phyloP scores from a whole-genome alignment of 345 rosid species.

The Conringia planisiliqua region DNA sequence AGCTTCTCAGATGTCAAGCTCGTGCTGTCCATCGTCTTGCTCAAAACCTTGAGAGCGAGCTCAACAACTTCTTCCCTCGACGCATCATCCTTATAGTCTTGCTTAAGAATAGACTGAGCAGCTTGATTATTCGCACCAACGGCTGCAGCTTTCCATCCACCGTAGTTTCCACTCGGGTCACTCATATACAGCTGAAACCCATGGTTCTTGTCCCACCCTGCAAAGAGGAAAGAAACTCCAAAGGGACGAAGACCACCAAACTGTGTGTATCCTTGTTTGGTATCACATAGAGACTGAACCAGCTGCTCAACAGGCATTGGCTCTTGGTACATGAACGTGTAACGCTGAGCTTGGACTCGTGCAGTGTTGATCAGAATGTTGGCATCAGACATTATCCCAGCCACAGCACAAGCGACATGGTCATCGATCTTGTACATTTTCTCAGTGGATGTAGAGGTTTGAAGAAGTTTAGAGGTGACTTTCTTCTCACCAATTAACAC shows the following conservation, averaged over 20 bases:
- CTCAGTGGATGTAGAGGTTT: slow-evolving; percentile 78
- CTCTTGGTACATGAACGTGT: slow-evolving; percentile 80
- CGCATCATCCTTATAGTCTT: slow-evolving; percentile 31
- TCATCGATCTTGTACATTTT: slow-evolving; percentile 98
- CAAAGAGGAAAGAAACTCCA: slow-evolving; percentile 82
- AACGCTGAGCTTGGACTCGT: slow-evolving; percentile 86
- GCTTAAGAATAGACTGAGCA: slow-evolving; percentile 68
- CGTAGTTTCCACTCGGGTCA: slow-evolving; percentile 89
- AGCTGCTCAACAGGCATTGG: slow-evolving; percentile 92
- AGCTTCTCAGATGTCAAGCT: slow-evolving; percentile 88
- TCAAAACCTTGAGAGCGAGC: slow-evolving; percentile 79
- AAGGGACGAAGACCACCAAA: slow-evolving; percentile 91
- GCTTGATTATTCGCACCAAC: slow-evolving; percentile 90
- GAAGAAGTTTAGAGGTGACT: slow-evolving; percentile 89
- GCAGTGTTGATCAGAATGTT: slow-evolving; percentile 87
- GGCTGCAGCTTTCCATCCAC: slow-evolving; percentile 93
- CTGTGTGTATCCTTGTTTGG: slow-evolving; percentile 92
- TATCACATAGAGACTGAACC: slow-evolving; percentile 84
- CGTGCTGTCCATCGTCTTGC: slow-evolving; percentile 95
- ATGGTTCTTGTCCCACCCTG: slow-evolving; percentile 82
- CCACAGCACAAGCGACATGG: slow-evolving; percentile 88
- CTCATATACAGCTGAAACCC: slow-evolving; percentile 93
- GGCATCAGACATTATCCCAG: slow-evolving; percentile 96
- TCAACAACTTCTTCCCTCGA: slow-evolving; percentile 70
- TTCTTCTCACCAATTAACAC: slow-evolving; percentile 91